Percentiles rank a stretch among this genome's conserved stretches.
Conservation (phyloP, 495 filamentous ascomycete genomes). For the Hypoxylon fragiforme region DNA sequence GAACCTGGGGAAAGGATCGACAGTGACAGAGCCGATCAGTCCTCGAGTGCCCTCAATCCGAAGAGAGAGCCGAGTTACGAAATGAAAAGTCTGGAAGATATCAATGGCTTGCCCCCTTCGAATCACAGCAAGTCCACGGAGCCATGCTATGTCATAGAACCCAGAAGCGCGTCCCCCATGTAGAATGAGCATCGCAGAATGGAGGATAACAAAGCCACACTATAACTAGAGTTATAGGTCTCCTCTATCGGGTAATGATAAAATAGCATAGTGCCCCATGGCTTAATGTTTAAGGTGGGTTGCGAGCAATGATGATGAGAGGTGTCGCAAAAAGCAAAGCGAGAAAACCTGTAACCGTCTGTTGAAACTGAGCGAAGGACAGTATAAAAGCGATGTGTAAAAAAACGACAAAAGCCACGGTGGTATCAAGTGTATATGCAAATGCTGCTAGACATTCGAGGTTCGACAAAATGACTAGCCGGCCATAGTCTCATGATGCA, state of each 20-base stretch:
- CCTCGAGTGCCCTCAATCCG: not conserved
- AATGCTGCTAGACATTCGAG: conserved; percentile 24
- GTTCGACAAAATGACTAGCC: conserved; percentile 11
- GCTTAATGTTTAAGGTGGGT: conserved; percentile 12
- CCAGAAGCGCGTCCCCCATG: not conserved
- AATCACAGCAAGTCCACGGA: not conserved
- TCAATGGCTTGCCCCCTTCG: not conserved
- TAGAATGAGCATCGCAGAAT: conserved; percentile 5
- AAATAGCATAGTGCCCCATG: conserved; percentile 18
- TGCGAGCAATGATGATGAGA: conserved; percentile 29
- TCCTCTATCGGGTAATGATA: conserved; percentile 4
- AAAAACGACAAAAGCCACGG: conserved; percentile 23
- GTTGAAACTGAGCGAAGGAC: conserved; percentile 18
- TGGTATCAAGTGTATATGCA: conserved; percentile 39
- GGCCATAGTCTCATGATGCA: conserved; percentile 21
- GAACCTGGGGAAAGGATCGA: conserved; percentile 10
- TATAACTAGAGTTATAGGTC: not conserved
- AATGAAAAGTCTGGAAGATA: conserved; percentile 1
- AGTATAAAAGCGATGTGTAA: conserved; percentile 11
- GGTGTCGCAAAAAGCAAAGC: conserved; percentile 26
- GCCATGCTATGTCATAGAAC: not conserved
- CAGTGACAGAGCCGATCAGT: conserved; percentile 5
- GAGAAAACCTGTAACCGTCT: conserved; percentile 6
- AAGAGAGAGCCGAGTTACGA: conserved; percentile 6
- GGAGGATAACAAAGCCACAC: conserved; percentile 5